Conservation (phyloP, 2,329 filamentous ascomycete genomes). For the Stemphylium lycopersici region DNA sequence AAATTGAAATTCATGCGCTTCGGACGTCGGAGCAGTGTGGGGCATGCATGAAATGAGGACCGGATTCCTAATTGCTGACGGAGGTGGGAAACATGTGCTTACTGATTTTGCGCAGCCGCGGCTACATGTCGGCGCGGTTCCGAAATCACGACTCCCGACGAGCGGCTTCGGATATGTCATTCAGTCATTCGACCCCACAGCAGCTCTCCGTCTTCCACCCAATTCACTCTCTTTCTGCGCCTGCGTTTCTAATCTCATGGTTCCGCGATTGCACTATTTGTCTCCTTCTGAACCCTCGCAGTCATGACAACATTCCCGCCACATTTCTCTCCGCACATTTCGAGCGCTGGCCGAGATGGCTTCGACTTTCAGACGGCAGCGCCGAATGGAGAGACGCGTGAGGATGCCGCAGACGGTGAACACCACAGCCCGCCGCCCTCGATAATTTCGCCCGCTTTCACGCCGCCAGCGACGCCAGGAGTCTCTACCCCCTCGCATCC, state of each 20-base stretch:
- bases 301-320: slow-evolving; percentile 61
- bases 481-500: slow-evolving; percentile 42
- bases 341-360: slow-evolving; percentile 48
- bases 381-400: slow-evolving; percentile 26
- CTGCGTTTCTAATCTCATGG: neutral
- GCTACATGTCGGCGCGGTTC: slow-evolving; percentile 25
- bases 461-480: slow-evolving; percentile 48
- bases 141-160: slow-evolving; percentile 5
- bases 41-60: neutral
- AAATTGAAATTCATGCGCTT: neutral
- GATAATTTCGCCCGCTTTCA: slow-evolving; percentile 56
- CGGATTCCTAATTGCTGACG: slow-evolving; percentile 29
- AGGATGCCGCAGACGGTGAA: slow-evolving; percentile 6
- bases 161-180: slow-evolving; percentile 23
- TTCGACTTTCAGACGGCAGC: slow-evolving; percentile 40
- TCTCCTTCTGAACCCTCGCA: neutral
- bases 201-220: neutral
- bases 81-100: slow-evolving; percentile 1
- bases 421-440: slow-evolving; percentile 46
- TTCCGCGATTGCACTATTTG: neutral
- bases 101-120: slow-evolving; percentile 11
- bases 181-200: slow-evolving; percentile 12
- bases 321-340: slow-evolving; percentile 61
- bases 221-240: neutral
- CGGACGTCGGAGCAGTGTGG: neutral